Conservation (phyloP, 208 protist species). For the Novymonas esmeraldas region DNA sequence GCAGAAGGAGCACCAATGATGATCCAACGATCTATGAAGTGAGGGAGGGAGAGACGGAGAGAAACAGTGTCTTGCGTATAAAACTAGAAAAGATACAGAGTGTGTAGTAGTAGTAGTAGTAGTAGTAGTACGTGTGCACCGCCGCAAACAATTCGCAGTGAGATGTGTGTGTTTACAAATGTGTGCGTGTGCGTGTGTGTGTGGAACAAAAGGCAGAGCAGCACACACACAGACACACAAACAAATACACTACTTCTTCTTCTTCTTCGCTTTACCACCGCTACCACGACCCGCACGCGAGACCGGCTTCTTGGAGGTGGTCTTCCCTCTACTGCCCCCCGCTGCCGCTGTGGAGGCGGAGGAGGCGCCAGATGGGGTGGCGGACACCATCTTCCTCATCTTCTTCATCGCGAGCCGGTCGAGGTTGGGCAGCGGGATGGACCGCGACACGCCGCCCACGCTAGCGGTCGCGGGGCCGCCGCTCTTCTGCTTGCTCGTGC, state of each 20-base stretch:
- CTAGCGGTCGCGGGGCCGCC: background rate
- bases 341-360: background rate
- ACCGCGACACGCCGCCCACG: slow-evolving; percentile 13
- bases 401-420: slow-evolving; percentile 25
- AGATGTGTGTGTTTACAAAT: no score
- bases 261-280: background rate
- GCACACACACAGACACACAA: background rate
- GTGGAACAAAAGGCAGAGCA: background rate
- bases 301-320: slow-evolving; percentile 7
- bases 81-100: no score
- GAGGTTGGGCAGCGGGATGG: slow-evolving; percentile 36
- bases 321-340: background rate
- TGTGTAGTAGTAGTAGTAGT: no score
- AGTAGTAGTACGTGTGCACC: no score
- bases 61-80: no score
- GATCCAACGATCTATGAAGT: no score
- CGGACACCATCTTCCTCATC: slow-evolving; percentile 2
- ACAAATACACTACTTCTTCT: slow-evolving; percentile 1
- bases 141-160: no score
- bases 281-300: background rate
- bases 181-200: background rate
- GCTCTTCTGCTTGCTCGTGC: background rate
- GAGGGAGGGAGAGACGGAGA: no score
- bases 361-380: background rate
- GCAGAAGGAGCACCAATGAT: no score